Evolutionary conservation across 768 basidiomycete genomes (phyloP), one percentile per base, ranked within the genome.

Genomic region (Mycena maculata): DNA sequence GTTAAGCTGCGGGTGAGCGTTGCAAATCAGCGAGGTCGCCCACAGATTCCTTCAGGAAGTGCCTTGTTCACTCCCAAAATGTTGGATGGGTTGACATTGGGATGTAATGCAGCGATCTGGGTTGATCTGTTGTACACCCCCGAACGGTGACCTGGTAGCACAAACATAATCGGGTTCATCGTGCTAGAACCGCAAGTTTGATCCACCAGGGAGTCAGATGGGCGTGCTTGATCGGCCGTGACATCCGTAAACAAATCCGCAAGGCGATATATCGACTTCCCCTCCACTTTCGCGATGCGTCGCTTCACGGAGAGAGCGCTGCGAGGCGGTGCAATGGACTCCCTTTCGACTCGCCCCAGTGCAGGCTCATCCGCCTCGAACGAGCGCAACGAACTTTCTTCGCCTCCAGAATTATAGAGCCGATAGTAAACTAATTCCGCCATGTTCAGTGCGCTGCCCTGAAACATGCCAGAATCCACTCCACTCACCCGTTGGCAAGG

Each of bases 211-310:
- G 36, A 48, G 27, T 18, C 30, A 3, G 59, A 48, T 3, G 39
- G 22, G 12, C 30, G 23, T 25, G 41, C 18, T 3, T 16, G 5
- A 22, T n/a, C 20, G 8, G 45, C 59, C 33, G n/a, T 7, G 9
- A 28, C n/a, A 44, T 61, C 53, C 6, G 38, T 41, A 36, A 54
- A 61, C n/a, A 52, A 10, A 33, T 61, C 60, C 16, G 36, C 48
- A 22, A 39, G 25, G 3, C 3, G 15, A 22, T 52, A 61, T 31
- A 52, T 52, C 25, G 25, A 25, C 28, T 61, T 61, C 27, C 49
- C 48, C 23, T 61, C 60, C 16, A 41, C 39, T 36, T 27, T 25
- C 20, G 60, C 60, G 39, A 61, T 44, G 60, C 60, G 39, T 16
- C 36, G 48, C 41, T 52, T 61, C 8, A 61, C 25, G 1, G 49